These are phyloP conservation scores for Maudiozyma bulderi DNA, from an alignment of 805 yeast genomes.

Conservation along the genomic window DNA sequence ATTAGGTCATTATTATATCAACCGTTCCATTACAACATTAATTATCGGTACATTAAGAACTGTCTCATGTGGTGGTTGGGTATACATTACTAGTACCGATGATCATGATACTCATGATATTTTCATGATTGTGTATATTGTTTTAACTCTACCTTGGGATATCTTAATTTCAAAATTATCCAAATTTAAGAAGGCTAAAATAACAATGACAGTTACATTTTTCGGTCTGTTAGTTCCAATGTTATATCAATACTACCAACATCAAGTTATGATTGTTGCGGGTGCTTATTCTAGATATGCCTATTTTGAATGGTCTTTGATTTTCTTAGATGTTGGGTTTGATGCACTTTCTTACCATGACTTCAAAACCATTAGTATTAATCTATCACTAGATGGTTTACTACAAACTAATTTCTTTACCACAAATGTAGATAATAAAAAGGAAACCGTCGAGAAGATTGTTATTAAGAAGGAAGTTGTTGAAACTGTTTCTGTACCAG, in stretches of 20 bases:
- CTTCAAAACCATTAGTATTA: constrained; percentile 51
- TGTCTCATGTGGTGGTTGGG: constrained; percentile 97
- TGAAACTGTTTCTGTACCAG: neutral
- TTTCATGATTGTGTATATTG: constrained; percentile 85
- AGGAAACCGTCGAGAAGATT: neutral
- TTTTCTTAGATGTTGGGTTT: constrained; percentile 72
- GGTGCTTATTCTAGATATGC: constrained; percentile 97
- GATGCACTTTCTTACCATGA: constrained; percentile 74
- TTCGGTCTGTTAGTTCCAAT: constrained; percentile 72
- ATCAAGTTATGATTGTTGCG: constrained; percentile 73
- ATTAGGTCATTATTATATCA: constrained; percentile 36
- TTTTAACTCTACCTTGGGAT: constrained; percentile 89
- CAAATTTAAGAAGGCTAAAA: constrained; percentile 33
- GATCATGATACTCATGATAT: constrained; percentile 95
- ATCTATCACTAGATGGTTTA: constrained; percentile 9
- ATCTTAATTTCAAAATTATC: constrained; percentile 47
- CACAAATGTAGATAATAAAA: neutral
- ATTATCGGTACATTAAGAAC: constrained; percentile 77
- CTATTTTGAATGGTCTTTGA: constrained; percentile 87
- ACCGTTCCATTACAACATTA: constrained; percentile 12
- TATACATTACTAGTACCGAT: constrained; percentile 91
- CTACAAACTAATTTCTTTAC: neutral
- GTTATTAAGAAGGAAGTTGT: neutral
- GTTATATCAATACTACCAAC: constrained; percentile 83
- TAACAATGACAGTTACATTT: constrained; percentile 48